These are phyloP conservation scores for Leccinum glutinopallens DNA, from an alignment of 1,284 basidiomycete genomes.

Conservation along the genomic window DNA sequence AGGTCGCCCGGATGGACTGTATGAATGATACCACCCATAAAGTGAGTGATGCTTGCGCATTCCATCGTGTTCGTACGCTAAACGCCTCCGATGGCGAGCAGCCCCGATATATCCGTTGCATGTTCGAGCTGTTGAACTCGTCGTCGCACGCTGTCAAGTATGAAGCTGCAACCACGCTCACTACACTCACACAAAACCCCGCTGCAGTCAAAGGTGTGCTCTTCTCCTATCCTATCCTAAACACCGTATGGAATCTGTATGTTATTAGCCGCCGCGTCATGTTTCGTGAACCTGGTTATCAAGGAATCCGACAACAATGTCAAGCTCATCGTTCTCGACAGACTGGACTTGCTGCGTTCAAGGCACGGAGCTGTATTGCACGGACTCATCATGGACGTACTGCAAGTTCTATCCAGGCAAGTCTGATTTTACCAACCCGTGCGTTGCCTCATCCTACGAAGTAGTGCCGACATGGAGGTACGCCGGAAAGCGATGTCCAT, in stretches of 20 bases:
- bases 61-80: slow-evolving; percentile 18
- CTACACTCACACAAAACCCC: slow-evolving; percentile 93
- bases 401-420: slow-evolving; percentile 86
- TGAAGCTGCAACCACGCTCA: slow-evolving; percentile 95
- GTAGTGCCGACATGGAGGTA: slow-evolving; percentile 94
- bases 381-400: slow-evolving; percentile 92
- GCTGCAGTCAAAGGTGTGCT: slow-evolving; percentile 88
- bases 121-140: slow-evolving; percentile 93
- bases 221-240: not conserved
- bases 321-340: slow-evolving; percentile 96
- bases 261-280: slow-evolving; percentile 81
- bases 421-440: slow-evolving; percentile 8
- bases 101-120: slow-evolving; percentile 91
- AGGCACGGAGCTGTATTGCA: slow-evolving; percentile 94
- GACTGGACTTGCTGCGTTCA: slow-evolving; percentile 81
- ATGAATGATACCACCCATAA: slow-evolving; percentile 80
- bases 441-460: not conserved
- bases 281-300: slow-evolving; percentile 87
- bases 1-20: slow-evolving; percentile 92
- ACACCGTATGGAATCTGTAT: not conserved
- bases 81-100: slow-evolving; percentile 34
- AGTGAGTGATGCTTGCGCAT: slow-evolving; percentile 47
- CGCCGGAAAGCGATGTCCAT: slow-evolving; percentile 90
- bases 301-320: slow-evolving; percentile 99
- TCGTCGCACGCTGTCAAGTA: slow-evolving; percentile 97